Evolutionary conservation across 2,329 filamentous ascomycete species (phyloP).

Genomic region (Fusarium chaquense): DNA sequence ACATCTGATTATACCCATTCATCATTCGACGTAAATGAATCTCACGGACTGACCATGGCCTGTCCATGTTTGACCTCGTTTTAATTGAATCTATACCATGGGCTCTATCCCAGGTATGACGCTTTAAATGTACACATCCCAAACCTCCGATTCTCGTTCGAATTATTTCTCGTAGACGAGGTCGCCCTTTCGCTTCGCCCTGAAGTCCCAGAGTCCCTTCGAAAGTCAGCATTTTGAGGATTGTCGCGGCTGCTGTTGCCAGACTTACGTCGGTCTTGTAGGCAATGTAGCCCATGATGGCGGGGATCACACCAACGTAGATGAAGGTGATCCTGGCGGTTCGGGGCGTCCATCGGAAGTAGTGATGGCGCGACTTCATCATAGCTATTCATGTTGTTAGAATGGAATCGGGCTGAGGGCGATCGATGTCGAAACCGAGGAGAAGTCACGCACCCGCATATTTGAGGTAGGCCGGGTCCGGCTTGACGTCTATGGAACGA

Average conservation of each 20-base stretch:
- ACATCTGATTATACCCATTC: conserved; percentile 49
- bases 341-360: conserved; percentile 92
- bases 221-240: conserved; percentile 39
- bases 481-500: conserved; percentile 54
- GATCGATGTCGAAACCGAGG: conserved; percentile 23
- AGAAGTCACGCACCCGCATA: conserved; percentile 54
- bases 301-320: conserved; percentile 80
- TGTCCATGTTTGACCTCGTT: conserved; percentile 26
- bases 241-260: neutral
- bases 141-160: conserved; percentile 15
- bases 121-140: conserved; percentile 59
- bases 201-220: conserved; percentile 87
- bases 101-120: conserved; percentile 48
- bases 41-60: conserved; percentile 20
- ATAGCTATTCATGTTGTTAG: conserved; percentile 71
- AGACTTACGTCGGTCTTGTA: conserved; percentile 87
- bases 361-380: conserved; percentile 86
- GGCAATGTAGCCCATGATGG: conserved; percentile 75
- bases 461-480: conserved; percentile 58
- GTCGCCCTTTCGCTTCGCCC: conserved; percentile 90
- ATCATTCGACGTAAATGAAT: conserved; percentile 9
- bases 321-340: conserved; percentile 84
- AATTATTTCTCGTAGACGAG: conserved; percentile 81
- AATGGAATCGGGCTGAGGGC: conserved; percentile 3
- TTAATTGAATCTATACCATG: conserved; percentile 38